phyloP scores from a whole-genome alignment of 495 filamentous ascomycete species.

The Neurospora tetrasperma region DNA sequence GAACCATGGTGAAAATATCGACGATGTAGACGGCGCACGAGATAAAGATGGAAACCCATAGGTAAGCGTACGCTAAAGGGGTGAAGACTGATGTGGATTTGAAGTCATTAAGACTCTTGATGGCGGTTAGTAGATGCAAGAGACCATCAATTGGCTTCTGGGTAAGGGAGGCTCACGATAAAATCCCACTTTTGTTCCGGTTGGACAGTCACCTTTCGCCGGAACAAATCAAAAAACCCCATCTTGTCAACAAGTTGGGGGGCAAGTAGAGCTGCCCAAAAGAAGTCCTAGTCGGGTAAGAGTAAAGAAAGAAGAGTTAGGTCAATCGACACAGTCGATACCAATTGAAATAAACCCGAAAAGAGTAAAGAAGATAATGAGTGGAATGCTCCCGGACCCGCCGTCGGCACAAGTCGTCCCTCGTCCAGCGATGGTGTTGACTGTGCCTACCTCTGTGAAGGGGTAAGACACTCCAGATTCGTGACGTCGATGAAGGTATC shows the following conservation, averaged over 20 bases:
- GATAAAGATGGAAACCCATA: conserved; percentile 69
- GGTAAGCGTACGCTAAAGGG: conserved; percentile 70
- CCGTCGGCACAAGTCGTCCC: conserved; percentile 37
- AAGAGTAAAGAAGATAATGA: conserved; percentile 10
- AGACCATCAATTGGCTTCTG: conserved; percentile 2
- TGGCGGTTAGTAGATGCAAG: neutral
- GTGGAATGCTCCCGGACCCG: conserved; percentile 23
- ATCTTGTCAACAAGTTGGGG: conserved; percentile 39
- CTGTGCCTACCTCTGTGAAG: conserved; percentile 28
- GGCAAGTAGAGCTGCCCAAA: conserved; percentile 20
- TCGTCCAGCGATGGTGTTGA: conserved; percentile 48
- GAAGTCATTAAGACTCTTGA: conserved; percentile 81
- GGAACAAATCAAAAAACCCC: conserved; percentile 62
- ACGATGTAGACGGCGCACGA: conserved; percentile 78
- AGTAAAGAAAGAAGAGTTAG: conserved; percentile 14
- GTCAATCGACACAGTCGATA: conserved; percentile 5
- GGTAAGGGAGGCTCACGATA: conserved; percentile 51
- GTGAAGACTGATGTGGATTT: conserved; percentile 66
- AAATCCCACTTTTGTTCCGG: conserved; percentile 92
- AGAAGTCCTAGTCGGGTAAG: conserved; percentile 18
- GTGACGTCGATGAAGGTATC: conserved; percentile 7
- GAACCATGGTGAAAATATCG: conserved; percentile 87
- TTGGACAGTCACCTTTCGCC: conserved; percentile 52
- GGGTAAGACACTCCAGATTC: conserved; percentile 11
- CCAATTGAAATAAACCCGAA: neutral